phyloP scores from a whole-genome alignment of 225 moss, liverwort and hornwort species.

The Marchantia paleacea region DNA sequence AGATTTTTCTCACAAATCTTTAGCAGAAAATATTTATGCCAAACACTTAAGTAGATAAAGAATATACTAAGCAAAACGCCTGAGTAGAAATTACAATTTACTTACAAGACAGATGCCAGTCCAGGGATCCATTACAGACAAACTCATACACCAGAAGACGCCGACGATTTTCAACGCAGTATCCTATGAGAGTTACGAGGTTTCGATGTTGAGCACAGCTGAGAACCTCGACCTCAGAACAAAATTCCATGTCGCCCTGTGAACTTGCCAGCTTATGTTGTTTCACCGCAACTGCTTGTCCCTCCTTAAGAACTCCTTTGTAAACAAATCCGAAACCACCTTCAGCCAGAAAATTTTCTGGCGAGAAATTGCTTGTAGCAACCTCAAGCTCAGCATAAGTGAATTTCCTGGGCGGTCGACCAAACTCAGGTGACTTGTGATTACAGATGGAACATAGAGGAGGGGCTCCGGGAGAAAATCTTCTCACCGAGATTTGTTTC shows the following conservation, averaged over 20 bases:
- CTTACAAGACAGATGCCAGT: conserved; percentile 62
- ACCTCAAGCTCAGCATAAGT: conserved; percentile 47
- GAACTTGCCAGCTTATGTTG: conserved; percentile 60
- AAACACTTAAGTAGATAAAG: too few species aligned
- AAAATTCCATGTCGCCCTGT: conserved; percentile 66
- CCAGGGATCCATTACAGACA: conserved; percentile 69
- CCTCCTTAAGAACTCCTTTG: conserved; percentile 47
- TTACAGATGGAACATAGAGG: conserved; percentile 57
- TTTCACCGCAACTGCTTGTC: conserved; percentile 70
- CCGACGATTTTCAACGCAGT: conserved; percentile 47
- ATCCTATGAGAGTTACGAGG: conserved; percentile 65
- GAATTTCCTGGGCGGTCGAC: conserved; percentile 45
- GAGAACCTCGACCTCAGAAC: conserved; percentile 62
- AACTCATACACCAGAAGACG: conserved; percentile 73
- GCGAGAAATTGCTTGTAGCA: conserved; percentile 51
- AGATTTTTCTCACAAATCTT: too few species aligned
- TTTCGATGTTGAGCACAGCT: conserved; percentile 71
- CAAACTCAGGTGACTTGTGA: conserved; percentile 58
- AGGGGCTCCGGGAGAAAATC: conserved; percentile 32
- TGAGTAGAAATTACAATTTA: too few species aligned
- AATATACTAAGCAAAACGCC: too few species aligned
- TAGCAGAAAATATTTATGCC: too few species aligned
- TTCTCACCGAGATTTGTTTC: conserved; percentile 9
- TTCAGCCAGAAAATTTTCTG: conserved; percentile 60
- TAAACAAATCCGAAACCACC: conserved; percentile 67